These are phyloP conservation scores for Monosporascus sp. DNA, from an alignment of 2,329 filamentous ascomycete species.

Conservation along the genomic window DNA sequence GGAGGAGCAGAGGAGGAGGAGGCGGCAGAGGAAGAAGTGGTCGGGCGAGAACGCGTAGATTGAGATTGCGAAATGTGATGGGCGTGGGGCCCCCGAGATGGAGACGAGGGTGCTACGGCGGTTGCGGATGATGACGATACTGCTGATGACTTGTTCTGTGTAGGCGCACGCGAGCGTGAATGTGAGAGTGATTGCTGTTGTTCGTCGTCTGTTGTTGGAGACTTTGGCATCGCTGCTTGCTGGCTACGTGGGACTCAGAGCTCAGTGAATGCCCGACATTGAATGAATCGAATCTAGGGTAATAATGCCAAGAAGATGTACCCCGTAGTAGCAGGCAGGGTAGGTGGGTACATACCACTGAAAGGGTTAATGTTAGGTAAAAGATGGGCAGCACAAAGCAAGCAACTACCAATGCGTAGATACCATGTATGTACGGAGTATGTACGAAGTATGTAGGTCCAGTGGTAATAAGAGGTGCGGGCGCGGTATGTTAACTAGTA, in stretches of 20 bases:
- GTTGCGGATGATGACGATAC: not conserved
- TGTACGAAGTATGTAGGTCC: no score
- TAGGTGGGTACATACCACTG: not conserved
- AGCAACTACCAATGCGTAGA: no score
- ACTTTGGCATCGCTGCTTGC: not conserved
- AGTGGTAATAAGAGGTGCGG: no score
- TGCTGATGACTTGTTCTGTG: not conserved
- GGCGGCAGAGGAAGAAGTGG: constrained; percentile 3
- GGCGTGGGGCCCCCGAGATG: not conserved
- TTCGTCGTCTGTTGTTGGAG: not conserved
- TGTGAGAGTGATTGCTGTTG: not conserved
- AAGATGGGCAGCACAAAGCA: no score
- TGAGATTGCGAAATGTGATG: not conserved
- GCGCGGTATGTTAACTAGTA: no score
- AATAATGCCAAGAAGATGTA: not conserved
- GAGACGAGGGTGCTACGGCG: not conserved
- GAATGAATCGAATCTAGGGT: no score
- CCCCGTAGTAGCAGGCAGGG: not conserved
- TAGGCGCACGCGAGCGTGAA: not conserved
- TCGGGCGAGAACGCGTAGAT: constrained; percentile 4
- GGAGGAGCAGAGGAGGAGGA: constrained; percentile 1
- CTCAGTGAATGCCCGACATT: no score
- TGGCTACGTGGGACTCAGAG: no score
- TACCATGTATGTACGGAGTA: no score
- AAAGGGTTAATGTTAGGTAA: not conserved